Conservation (phyloP, 257 asterid species). For the Nicotiana knightiana region DNA sequence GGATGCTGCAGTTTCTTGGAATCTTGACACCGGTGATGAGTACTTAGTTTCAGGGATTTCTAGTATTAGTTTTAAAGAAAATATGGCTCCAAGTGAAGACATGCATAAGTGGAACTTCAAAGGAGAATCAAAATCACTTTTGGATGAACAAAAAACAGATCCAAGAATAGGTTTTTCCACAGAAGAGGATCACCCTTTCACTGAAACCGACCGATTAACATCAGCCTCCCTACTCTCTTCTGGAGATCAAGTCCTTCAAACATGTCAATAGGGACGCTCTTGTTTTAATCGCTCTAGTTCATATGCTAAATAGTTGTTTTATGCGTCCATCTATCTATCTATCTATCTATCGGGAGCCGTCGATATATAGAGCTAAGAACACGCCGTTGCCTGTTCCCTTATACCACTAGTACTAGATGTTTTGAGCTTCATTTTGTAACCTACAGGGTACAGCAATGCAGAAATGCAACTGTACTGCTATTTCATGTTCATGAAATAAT, state of each 20-base stretch:
- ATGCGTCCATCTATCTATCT: not conserved
- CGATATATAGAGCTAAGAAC: not conserved
- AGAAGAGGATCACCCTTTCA: constrained; percentile 52
- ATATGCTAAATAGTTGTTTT: not conserved
- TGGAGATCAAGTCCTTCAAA: constrained; percentile 28
- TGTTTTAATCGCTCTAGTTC: not conserved
- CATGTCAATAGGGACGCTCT: constrained; percentile 22
- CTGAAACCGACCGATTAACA: constrained; percentile 23
- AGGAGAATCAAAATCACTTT: constrained; percentile 38
- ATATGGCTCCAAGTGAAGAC: constrained; percentile 34
- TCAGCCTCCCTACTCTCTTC: constrained; percentile 45
- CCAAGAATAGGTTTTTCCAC: constrained; percentile 6
- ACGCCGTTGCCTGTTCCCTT: not conserved
- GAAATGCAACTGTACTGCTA: not conserved
- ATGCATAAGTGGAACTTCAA: constrained; percentile 19
- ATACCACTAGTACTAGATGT: not conserved
- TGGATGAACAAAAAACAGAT: constrained; percentile 25
- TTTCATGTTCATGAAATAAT: not conserved
- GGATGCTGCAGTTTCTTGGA: constrained; percentile 12
- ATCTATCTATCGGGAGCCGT: no score
- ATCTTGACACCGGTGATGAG: not conserved
- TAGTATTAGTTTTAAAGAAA: constrained; percentile 39
- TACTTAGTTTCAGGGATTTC: not conserved
- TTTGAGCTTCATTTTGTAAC: not conserved
- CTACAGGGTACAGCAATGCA: not conserved